Conservation (phyloP, 495 filamentous ascomycete genomes). For the Penicillium fimorum region DNA sequence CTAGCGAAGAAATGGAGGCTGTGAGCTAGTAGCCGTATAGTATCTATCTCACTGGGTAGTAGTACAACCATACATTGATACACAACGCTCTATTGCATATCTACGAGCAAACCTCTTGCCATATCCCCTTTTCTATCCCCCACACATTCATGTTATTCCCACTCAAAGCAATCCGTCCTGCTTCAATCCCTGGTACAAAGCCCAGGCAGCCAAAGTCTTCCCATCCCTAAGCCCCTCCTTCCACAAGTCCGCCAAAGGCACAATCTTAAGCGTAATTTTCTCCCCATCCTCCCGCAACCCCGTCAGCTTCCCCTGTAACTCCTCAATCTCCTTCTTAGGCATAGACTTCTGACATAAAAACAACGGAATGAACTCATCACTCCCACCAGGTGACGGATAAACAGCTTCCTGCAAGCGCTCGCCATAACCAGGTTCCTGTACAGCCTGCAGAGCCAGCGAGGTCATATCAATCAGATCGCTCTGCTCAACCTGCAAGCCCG, state of each 20-base stretch:
- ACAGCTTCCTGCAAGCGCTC: slow-evolving; percentile 60
- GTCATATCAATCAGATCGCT: slow-evolving; percentile 69
- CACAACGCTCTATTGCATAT: background rate
- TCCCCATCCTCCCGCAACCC: slow-evolving; percentile 76
- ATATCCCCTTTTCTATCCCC: background rate
- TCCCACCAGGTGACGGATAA: slow-evolving; percentile 76
- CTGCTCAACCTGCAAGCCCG: slow-evolving; percentile 58
- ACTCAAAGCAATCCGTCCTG: slow-evolving; percentile 61
- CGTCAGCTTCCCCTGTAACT: slow-evolving; percentile 73
- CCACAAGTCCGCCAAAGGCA: slow-evolving; percentile 73
- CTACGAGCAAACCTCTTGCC: background rate
- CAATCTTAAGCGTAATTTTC: slow-evolving; percentile 77
- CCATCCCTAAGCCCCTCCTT: slow-evolving; percentile 71
- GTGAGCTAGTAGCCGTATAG: slow-evolving; percentile 1
- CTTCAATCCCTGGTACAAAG: slow-evolving; percentile 71
- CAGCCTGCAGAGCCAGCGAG: slow-evolving; percentile 47
- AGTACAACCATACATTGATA: background rate
- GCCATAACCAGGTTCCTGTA: slow-evolving; percentile 23
- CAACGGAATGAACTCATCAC: slow-evolving; percentile 80
- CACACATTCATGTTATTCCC: background rate
- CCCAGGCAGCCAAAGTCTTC: slow-evolving; percentile 75
- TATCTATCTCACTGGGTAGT: background rate
- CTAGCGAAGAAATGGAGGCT: slow-evolving; percentile 59
- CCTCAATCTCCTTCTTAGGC: slow-evolving; percentile 58
- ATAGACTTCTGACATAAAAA: slow-evolving; percentile 73